phyloP scores from a whole-genome alignment of 2,329 filamentous ascomycete species.

The Aspergillus sp. region DNA sequence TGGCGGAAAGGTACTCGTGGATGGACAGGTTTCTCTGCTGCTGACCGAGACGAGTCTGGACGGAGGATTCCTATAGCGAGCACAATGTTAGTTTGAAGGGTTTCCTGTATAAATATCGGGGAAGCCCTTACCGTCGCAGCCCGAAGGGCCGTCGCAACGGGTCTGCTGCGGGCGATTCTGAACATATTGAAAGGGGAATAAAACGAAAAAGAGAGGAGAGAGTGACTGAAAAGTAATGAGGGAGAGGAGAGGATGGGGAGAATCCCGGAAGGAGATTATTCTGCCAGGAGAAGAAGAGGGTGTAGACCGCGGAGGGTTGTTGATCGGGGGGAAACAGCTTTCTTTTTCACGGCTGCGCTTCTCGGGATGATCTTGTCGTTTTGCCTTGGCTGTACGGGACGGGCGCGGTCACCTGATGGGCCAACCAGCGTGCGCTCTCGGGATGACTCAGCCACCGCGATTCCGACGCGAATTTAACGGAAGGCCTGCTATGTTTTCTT shows the following conservation, averaged over 20 bases:
- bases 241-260: conserved; percentile 6
- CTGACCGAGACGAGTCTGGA: conserved; percentile 54
- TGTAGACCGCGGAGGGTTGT: conserved; percentile 11
- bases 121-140: conserved; percentile 65
- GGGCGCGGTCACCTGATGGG: conserved; percentile 24
- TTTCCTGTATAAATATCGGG: neutral
- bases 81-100: conserved; percentile 48
- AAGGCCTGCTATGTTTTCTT: conserved; percentile 11
- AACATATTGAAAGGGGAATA: conserved; percentile 64
- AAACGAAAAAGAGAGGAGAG: conserved; percentile 18
- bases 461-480: conserved; percentile 32
- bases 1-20: conserved; percentile 96
- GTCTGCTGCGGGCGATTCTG: conserved; percentile 73
- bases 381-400: conserved; percentile 21
- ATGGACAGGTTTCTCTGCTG: conserved; percentile 93
- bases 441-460: conserved; percentile 27
- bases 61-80: conserved; percentile 56
- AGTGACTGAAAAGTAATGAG: conserved; percentile 9
- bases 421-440: conserved; percentile 26
- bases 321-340: conserved; percentile 30
- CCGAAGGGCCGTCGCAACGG: conserved; percentile 75
- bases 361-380: conserved; percentile 28
- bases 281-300: conserved; percentile 10
- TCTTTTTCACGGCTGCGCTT: conserved; percentile 30
- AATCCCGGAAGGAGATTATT: conserved; percentile 13